Evolutionary conservation across 2,329 filamentous ascomycete species (phyloP).

Genomic region (Hypomyces perniciosus): DNA sequence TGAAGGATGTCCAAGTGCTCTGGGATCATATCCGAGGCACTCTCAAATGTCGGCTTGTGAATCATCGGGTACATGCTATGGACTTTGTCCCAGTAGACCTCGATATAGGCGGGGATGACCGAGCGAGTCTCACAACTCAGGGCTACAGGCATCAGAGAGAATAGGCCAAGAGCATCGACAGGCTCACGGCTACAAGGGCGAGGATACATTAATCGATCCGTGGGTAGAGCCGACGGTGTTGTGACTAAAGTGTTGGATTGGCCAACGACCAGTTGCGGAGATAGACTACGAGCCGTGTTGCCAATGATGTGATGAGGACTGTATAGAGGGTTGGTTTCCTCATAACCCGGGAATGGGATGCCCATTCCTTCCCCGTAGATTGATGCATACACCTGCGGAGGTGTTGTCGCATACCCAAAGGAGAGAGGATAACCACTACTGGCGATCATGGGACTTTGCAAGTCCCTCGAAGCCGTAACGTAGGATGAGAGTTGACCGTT

Average conservation of each 20-base stretch:
- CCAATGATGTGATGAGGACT: conserved; percentile 31
- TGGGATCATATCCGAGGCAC: conserved; percentile 21
- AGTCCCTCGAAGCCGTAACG: conserved; percentile 11
- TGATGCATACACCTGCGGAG: conserved; percentile 27
- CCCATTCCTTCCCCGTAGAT: conserved; percentile 26
- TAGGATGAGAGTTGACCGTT: conserved; percentile 24
- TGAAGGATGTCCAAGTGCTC: conserved; percentile 39
- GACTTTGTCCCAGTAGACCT: conserved; percentile 49
- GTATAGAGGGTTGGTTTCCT: conserved; percentile 31
- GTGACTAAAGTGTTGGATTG: conserved; percentile 46
- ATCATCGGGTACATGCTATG: conserved; percentile 45
- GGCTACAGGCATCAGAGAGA: conserved; percentile 26
- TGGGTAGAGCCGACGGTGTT: conserved; percentile 34
- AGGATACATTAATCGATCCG: conserved; percentile 28
- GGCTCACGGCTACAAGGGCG: conserved; percentile 36
- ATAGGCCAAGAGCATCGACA: conserved; percentile 32
- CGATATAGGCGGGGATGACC: conserved; percentile 44
- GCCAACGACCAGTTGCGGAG: conserved; percentile 41
- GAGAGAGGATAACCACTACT: conserved; percentile 22
- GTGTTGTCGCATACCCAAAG: conserved; percentile 23
- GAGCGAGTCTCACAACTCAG: conserved; percentile 35
- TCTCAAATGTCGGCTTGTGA: conserved; percentile 41
- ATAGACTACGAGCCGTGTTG: conserved; percentile 44
- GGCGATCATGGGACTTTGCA: conserved; percentile 16
- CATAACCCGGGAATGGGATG: conserved; percentile 30